These are phyloP conservation scores for Mucor irregularis DNA, from an alignment of 371 early-diverging fungal species.

Conservation along the genomic window DNA sequence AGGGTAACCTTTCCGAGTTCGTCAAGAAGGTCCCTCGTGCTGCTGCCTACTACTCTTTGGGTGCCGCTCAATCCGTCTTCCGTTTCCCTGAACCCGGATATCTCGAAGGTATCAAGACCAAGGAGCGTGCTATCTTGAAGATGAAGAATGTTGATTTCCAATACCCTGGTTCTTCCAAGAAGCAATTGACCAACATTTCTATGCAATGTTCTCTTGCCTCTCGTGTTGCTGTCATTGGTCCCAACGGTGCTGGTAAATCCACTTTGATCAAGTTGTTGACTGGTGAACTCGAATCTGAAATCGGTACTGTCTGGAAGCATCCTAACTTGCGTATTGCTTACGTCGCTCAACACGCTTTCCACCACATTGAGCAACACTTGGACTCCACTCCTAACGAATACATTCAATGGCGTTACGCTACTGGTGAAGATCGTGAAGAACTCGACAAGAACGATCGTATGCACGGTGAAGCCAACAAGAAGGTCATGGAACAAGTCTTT, in stretches of 20 bases:
- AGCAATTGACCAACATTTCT: slow-evolving; percentile 55
- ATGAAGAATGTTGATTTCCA: slow-evolving; percentile 66
- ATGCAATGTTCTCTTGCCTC: slow-evolving; percentile 68
- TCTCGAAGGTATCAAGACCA: slow-evolving; percentile 75
- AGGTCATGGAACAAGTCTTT: slow-evolving; percentile 62
- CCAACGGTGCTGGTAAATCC: slow-evolving; percentile 78
- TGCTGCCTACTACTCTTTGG: slow-evolving; percentile 71
- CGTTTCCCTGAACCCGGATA: slow-evolving; percentile 71
- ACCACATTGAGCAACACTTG: slow-evolving; percentile 72
- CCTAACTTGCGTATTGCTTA: slow-evolving; percentile 73
- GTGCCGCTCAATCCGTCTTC: slow-evolving; percentile 57
- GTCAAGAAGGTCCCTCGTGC: slow-evolving; percentile 78
- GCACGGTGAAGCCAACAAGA: slow-evolving; percentile 64
- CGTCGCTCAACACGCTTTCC: slow-evolving; percentile 83
- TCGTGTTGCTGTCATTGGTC: slow-evolving; percentile 72
- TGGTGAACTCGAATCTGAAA: slow-evolving; percentile 54
- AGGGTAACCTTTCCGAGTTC: slow-evolving; percentile 83
- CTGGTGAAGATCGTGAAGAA: slow-evolving; percentile 69
- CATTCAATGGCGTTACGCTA: slow-evolving; percentile 73
- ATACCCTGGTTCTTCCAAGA: slow-evolving; percentile 63
- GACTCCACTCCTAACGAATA: slow-evolving; percentile 69
- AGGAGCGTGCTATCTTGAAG: slow-evolving; percentile 68
- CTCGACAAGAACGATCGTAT: slow-evolving; percentile 65
- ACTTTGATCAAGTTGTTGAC: slow-evolving; percentile 83
- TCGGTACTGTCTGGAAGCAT: slow-evolving; percentile 53